These are phyloP conservation scores for Bipolaris zeicola DNA, from an alignment of 2,329 filamentous ascomycete species.

Conservation along the genomic window DNA sequence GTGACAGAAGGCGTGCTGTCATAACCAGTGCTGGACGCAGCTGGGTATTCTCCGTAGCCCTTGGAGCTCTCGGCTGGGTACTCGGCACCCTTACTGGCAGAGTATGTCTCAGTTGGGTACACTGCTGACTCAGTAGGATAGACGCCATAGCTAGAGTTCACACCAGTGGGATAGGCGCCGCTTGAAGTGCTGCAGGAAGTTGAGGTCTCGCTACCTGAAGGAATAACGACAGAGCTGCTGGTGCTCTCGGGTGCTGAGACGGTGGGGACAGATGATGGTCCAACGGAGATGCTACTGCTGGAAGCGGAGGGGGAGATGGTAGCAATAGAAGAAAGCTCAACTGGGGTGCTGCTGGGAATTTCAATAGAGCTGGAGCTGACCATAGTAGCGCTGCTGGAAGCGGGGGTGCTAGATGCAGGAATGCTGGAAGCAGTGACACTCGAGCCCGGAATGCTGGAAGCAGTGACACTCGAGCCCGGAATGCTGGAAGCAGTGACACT, in stretches of 20 bases:
- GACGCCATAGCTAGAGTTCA: conserved; percentile 5
- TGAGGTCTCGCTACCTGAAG: conserved; percentile 2
- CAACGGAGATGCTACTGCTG: neutral
- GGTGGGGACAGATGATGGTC: conserved; percentile 4
- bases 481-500: neutral
- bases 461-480: neutral
- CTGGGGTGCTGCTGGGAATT: conserved; percentile 3
- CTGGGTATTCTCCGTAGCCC: conserved; percentile 8
- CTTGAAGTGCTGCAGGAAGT: conserved; percentile 21
- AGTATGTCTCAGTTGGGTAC: conserved; percentile 5
- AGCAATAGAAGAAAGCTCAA: conserved; percentile 3
- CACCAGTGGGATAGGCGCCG: conserved; percentile 12
- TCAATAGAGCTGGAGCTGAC: conserved; percentile 5
- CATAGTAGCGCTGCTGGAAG: neutral
- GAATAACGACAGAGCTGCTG: conserved; percentile 2
- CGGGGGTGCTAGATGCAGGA: neutral
- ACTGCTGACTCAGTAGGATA: conserved; percentile 7
- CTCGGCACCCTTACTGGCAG: neutral
- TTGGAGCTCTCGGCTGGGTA: conserved; percentile 11
- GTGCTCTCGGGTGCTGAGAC: conserved; percentile 1
- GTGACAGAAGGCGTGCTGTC: conserved; percentile 20
- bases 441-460: neutral
- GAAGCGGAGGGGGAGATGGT: neutral
- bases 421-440: neutral
- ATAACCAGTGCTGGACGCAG: conserved; percentile 12